Percentiles rank a stretch among this genome's conserved stretches.
Conservation (phyloP, 306 rosid species). For the Fragaria ananassa region DNA sequence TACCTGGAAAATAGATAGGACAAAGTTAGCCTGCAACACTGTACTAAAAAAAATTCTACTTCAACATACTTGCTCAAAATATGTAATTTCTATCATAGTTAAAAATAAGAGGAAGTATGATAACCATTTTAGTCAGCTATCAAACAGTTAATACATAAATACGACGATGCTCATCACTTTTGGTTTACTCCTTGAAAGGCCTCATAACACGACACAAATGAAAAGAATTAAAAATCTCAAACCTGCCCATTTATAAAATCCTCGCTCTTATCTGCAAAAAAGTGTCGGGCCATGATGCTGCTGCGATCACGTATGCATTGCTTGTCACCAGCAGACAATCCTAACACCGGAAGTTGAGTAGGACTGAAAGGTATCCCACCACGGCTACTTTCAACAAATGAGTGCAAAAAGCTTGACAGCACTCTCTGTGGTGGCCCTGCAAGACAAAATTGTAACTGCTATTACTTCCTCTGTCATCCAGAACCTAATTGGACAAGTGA, state of each 20-base stretch:
- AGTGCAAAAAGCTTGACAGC: constrained; percentile 82
- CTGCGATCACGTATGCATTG: constrained; percentile 92
- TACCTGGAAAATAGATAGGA: constrained; percentile 50
- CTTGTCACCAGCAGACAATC: constrained; percentile 92
- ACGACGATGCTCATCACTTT: neutral
- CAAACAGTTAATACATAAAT: neutral
- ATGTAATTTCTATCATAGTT: neutral
- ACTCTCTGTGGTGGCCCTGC: constrained; percentile 96
- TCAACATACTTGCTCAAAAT: neutral
- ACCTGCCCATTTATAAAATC: constrained; percentile 93
- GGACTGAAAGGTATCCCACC: constrained; percentile 90
- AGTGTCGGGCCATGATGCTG: constrained; percentile 98
- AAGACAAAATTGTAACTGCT: constrained; percentile 16
- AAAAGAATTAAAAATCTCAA: constrained; percentile 23
- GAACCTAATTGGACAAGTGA: neutral
- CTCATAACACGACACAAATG: neutral
- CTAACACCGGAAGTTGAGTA: constrained; percentile 72
- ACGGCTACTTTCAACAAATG: constrained; percentile 86
- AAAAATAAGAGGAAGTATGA: neutral
- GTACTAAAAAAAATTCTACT: neutral
- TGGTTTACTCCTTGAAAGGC: neutral
- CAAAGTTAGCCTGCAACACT: constrained; percentile 4
- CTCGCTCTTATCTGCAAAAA: constrained; percentile 90
- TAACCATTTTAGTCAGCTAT: neutral
- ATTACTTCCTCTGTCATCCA: neutral